Conservation (phyloP, 306 rosid species). For the Pterocarpus santalinus region DNA sequence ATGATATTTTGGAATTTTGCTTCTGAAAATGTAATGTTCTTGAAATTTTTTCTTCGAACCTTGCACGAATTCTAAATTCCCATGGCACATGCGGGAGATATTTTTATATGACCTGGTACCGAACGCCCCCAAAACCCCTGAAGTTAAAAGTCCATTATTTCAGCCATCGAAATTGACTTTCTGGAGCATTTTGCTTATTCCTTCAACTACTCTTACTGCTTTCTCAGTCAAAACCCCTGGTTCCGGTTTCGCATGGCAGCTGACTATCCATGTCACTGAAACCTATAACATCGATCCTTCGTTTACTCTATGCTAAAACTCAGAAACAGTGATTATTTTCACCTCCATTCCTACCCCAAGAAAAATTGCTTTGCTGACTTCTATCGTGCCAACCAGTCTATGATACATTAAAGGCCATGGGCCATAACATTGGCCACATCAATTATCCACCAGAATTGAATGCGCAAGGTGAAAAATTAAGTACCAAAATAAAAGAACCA, state of each 20-base stretch:
- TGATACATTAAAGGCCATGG: not conserved
- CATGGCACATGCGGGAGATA: too few species aligned
- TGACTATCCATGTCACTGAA: not conserved
- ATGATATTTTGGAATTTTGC: too few species aligned
- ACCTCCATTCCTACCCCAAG: too few species aligned
- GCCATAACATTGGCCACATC: not conserved
- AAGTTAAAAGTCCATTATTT: not conserved
- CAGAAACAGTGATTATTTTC: too few species aligned
- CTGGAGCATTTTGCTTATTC: not conserved
- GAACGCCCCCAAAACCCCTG: too few species aligned
- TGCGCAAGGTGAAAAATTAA: not conserved
- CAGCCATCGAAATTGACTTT: slow-evolving; percentile 2
- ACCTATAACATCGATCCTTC: too few species aligned
- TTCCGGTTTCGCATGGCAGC: not conserved
- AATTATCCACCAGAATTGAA: not conserved
- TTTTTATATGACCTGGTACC: too few species aligned
- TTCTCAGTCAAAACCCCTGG: not conserved
- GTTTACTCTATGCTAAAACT: too few species aligned
- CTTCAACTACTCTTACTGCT: not conserved
- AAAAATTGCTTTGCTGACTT: too few species aligned
- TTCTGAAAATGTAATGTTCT: too few species aligned
- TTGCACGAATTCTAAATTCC: too few species aligned
- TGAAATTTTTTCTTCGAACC: too few species aligned
- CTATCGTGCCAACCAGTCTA: not conserved
- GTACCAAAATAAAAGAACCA: not conserved